A percentile compares a stretch with the other conserved stretches of the same genome.
Conservation (phyloP, 2,329 filamentous ascomycete species). For the Meredithiella fracta region DNA sequence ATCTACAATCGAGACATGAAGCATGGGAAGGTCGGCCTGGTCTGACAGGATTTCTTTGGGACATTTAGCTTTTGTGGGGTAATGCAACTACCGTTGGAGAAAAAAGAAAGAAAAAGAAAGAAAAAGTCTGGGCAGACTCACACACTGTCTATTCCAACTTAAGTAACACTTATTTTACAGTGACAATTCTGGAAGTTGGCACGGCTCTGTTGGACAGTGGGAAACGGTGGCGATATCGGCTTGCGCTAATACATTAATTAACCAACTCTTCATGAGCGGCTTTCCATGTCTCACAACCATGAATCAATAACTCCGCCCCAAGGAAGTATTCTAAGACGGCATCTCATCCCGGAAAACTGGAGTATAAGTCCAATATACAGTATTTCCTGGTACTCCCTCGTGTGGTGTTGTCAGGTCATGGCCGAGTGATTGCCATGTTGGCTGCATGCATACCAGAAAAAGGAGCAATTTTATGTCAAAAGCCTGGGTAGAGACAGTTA, state of each 20-base stretch:
- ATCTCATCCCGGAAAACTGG: too few relatives aligned
- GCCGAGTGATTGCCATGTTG: too few relatives aligned
- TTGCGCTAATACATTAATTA: neutral
- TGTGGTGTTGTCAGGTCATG: too few relatives aligned
- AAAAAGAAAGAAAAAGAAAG: too few relatives aligned
- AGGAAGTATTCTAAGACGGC: too few relatives aligned
- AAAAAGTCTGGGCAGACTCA: neutral
- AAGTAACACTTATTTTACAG: neutral
- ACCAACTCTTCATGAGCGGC: neutral
- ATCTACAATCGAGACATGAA: neutral
- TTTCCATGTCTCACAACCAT: neutral
- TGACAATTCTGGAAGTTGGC: neutral
- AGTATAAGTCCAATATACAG: too few relatives aligned
- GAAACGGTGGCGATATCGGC: constrained; percentile 4
- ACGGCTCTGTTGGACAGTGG: neutral
- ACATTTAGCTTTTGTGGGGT: neutral
- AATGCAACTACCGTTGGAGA: neutral
- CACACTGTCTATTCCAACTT: neutral
- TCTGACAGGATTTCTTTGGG: neutral
- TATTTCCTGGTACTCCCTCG: too few relatives aligned
- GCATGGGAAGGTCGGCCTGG: neutral
- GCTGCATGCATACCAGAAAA: too few relatives aligned
- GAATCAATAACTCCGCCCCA: too few relatives aligned
- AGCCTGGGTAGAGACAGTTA: too few relatives aligned
- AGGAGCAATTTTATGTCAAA: too few relatives aligned